Percentiles rank a stretch among this genome's conserved stretches.
phyloP scores from a whole-genome alignment of 176 grass and related monocot genomes.

The Bromus sterilis region DNA sequence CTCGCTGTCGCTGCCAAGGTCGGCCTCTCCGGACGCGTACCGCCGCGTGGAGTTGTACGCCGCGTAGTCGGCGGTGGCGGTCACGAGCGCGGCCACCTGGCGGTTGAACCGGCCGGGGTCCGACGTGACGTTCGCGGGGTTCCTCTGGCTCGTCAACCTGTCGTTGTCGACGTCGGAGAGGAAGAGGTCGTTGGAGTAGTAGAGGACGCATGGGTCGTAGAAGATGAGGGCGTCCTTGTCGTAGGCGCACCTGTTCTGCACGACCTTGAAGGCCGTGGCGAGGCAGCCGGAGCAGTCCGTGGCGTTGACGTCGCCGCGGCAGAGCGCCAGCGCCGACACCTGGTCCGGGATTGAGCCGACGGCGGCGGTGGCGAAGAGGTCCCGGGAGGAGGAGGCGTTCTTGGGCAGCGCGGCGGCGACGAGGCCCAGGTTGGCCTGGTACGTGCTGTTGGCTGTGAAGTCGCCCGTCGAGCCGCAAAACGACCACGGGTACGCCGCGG shows the following conservation, averaged over 20 bases:
- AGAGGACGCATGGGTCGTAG: constrained; percentile 19
- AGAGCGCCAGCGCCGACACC: constrained; percentile 8
- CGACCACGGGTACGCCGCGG: background rate
- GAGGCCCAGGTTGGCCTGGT: constrained; percentile 35
- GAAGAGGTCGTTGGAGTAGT: constrained; percentile 9
- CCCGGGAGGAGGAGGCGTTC: background rate
- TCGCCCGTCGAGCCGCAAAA: background rate
- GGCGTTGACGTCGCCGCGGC: constrained; percentile 23
- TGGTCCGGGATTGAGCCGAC: background rate
- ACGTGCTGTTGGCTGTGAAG: constrained; percentile 25
- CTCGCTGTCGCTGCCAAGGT: background rate
- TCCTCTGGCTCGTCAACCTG: background rate
- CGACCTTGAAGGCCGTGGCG: background rate
- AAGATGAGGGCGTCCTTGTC: constrained; percentile 14
- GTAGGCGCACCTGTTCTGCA: background rate
- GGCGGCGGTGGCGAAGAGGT: background rate
- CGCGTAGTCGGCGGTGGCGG: constrained; percentile 20
- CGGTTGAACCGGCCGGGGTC: background rate
- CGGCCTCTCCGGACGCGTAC: constrained; percentile 25
- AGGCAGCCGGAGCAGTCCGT: background rate
- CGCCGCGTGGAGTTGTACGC: constrained; percentile 8
- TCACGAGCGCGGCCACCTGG: constrained; percentile 10
- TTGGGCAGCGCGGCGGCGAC: constrained; percentile 3
- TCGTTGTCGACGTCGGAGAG: background rate
- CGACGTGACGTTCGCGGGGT: background rate